Evolutionary conservation across 2,329 filamentous ascomycete species (phyloP), one percentile per base, ranked within the genome.

Genomic region (Aurifilum marmelostoma): DNA sequence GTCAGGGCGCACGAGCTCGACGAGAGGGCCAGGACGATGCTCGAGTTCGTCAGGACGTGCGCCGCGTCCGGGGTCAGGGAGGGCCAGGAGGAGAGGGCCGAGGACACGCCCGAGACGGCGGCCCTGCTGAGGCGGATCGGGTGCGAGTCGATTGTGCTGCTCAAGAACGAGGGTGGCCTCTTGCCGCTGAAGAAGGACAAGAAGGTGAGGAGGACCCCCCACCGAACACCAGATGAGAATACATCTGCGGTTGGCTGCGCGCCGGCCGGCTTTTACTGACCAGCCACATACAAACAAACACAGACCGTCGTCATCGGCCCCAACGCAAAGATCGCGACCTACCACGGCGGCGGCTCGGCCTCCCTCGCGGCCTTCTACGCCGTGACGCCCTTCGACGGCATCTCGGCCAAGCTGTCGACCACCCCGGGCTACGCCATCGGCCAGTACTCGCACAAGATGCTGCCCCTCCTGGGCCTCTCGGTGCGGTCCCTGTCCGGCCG

Each of bases 311-410:
- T 89, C 39, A 80, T 89, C 39, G 87, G 87, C 0, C 86, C 86
- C 21, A 88, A 88, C 72, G 85, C 86, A 11, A 88, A 87, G 75
- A 76, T 83, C 58, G 82, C 85, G 1, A 84, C 83, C 2, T 87
- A 87, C 72, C 85, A 89, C 73, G 90, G 90, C 47, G 90, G 89
- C 68, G 90, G 90, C 27, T 91, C 88, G 5, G 90, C 89, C 1
- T 85, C 87, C 0, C 78, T 88, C 37, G 78, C 79, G 12, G 81
- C 85, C 8, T 92, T 91, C 79, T 89, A 90, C 69, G 90, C 91
- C 62, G 84, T 93, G 27, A 92, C 89, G 0, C 92, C 91, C 1
- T 88, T 90, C 34, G 89, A 92, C 68, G 91, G 91, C 8, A 92
- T 94, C 73, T 85, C 83, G 52, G 82, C 82, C 43, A 86, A 87